Conservation (phyloP, 129 eudicot genomes). For the Solidago caesia region DNA sequence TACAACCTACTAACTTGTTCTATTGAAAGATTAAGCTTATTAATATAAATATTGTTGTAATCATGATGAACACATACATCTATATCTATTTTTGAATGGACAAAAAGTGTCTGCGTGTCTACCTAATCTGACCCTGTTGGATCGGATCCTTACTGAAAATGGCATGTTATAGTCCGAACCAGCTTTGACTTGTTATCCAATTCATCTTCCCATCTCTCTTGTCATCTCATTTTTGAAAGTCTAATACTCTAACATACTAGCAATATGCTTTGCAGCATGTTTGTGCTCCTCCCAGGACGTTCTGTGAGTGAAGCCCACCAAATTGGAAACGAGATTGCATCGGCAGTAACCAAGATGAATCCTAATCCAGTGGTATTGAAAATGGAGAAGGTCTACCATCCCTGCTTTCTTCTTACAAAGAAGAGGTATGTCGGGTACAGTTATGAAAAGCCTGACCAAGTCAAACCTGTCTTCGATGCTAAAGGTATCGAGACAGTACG, state of each 20-base stretch:
- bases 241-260: background rate
- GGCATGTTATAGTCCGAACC: background rate
- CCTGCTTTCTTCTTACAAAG: slow-evolving; percentile 94
- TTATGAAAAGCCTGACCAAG: slow-evolving; percentile 79
- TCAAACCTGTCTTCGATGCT: slow-evolving; percentile 81
- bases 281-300: slow-evolving; percentile 90
- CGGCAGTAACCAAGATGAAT: slow-evolving; percentile 70
- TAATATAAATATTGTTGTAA: background rate
- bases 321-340: slow-evolving; percentile 86
- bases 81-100: too few species aligned
- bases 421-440: slow-evolving; percentile 99
- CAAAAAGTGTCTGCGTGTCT: too few species aligned
- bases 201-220: background rate
- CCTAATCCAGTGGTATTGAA: slow-evolving; percentile 87
- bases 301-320: slow-evolving; percentile 66
- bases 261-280: slow-evolving; percentile 65
- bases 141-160: background rate
- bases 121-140: background rate
- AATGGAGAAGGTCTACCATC: slow-evolving; percentile 93
- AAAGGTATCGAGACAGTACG: slow-evolving; percentile 96
- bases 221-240: background rate
- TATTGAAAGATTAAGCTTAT: background rate
- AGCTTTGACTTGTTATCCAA: background rate
- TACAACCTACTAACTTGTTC: background rate
- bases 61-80: background rate